Conservation (phyloP, 257 asterid genomes). For the Nicotiana otophora region DNA sequence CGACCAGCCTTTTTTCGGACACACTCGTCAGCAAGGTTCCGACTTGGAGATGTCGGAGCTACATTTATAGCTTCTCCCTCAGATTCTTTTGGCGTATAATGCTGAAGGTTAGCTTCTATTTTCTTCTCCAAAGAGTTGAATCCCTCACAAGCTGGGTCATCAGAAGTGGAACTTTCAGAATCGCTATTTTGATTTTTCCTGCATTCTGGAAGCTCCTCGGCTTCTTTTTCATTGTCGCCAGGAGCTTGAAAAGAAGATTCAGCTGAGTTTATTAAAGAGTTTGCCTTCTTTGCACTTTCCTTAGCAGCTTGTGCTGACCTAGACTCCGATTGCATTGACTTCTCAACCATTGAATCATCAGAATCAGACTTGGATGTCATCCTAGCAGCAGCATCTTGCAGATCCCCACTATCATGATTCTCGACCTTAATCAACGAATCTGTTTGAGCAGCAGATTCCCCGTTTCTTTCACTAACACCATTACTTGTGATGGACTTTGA, state of each 20-base stretch:
- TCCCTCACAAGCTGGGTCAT: slow-evolving; percentile 32
- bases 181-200: slow-evolving; percentile 30
- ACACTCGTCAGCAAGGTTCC: slow-evolving; percentile 38
- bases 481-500: slow-evolving; percentile 40
- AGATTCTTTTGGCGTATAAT: slow-evolving; percentile 36
- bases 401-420: slow-evolving; percentile 24
- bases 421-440: slow-evolving; percentile 26
- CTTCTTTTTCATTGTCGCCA: slow-evolving; percentile 30
- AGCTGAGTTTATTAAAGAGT: slow-evolving; percentile 23
- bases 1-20: slow-evolving; percentile 20
- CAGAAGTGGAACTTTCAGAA: slow-evolving; percentile 32
- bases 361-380: slow-evolving; percentile 31
- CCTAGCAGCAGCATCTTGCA: slow-evolving; percentile 32
- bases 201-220: slow-evolving; percentile 32
- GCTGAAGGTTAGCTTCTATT: slow-evolving; percentile 30
- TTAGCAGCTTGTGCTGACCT: slow-evolving; percentile 24
- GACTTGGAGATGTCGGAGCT: slow-evolving; percentile 47
- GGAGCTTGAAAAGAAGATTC: slow-evolving; percentile 37
- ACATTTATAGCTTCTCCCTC: slow-evolving; percentile 40
- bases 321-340: slow-evolving; percentile 30
- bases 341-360: slow-evolving; percentile 37
- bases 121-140: slow-evolving; percentile 31
- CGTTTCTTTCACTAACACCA: slow-evolving; percentile 37
- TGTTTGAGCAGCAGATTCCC: slow-evolving; percentile 24
- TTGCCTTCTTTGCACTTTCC: slow-evolving; percentile 22